Evolutionary conservation across 1,139 yeast species (phyloP), one percentile per base, ranked within the genome.

Genomic region (Diutina sp.): DNA sequence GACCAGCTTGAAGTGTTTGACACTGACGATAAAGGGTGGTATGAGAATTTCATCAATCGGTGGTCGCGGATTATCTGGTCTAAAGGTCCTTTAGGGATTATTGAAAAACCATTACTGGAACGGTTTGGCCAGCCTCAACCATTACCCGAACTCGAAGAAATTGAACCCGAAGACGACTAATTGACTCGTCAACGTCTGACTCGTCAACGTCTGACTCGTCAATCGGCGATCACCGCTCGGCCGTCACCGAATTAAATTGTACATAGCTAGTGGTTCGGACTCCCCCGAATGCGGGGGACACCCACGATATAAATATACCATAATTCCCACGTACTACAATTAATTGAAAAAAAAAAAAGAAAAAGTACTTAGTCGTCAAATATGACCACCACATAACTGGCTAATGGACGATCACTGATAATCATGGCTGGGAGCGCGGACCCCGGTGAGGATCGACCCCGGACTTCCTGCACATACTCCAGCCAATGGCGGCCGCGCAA

Each of bases 51-150:
- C 28, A 64, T 74, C 28, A 67, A 66, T 56, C 64, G 76, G 48
- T 70, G 73, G 61, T 70, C 77, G 57, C 72, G 68, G 58, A 73
- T 75, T 56, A 71, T 76, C 38, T 75, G 75, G 62, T 64, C 68
- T 56, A 66, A 65, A 56, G 80, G 80, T 0, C 80, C 80, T 1
- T 64, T 76, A 54, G 80, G 79, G 4, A 66, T 76, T 25, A 62
- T 76, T 21, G 78, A 73, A 58, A 75, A 74, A 62, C 74, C 73
- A 1, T 62, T 76, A 46, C 61, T 64, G 18, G 80, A 76, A 59
- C 64, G 80, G 56, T 71, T 73, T 59, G 79, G 79, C 0, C 67
- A 67, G 1, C 69, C 73, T 1, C 63, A 64, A 54, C 63, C 69
- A 55, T 60, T 74, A 1, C 71, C 69, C 14, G 76, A 74, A 55